Evolutionary conservation across 1,284 basidiomycete genomes (phyloP).

Genomic region (Garcileccinum viscosum): DNA sequence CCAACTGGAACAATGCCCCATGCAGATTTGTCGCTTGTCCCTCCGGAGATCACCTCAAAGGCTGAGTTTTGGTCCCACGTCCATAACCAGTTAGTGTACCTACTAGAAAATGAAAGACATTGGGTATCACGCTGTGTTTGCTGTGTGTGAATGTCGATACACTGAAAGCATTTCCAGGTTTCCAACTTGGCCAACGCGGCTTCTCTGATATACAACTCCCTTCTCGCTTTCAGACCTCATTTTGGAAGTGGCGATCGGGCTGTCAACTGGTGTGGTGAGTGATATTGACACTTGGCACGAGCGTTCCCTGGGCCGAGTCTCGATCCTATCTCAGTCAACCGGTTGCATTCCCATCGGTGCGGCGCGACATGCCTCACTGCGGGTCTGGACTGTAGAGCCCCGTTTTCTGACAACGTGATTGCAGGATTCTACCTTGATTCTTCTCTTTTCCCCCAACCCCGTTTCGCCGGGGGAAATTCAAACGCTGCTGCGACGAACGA

Average conservation of each 20-base stretch:
- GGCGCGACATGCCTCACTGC: background rate
- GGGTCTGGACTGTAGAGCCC: background rate
- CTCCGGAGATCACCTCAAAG: constrained; percentile 70
- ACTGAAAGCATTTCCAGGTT: constrained; percentile 52
- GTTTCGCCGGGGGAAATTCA: constrained; percentile 26
- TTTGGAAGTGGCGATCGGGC: constrained; percentile 71
- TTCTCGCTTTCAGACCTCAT: constrained; percentile 66
- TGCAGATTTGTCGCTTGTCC: constrained; percentile 80
- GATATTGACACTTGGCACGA: constrained; percentile 30
- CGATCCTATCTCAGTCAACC: background rate
- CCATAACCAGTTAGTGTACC: constrained; percentile 60
- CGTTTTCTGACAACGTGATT: constrained; percentile 19
- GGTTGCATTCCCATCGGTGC: constrained; percentile 2
- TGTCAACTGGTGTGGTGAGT: constrained; percentile 88
- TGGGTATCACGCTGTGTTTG: constrained; percentile 62
- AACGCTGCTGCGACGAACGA: constrained; percentile 16
- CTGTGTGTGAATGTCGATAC: constrained; percentile 5
- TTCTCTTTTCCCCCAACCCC: constrained; percentile 62
- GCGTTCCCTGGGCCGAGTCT: background rate
- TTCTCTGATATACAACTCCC: constrained; percentile 78
- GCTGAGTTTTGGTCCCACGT: constrained; percentile 81
- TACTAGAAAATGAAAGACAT: constrained; percentile 72
- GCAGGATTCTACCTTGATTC: constrained; percentile 85
- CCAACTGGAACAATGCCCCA: constrained; percentile 68
- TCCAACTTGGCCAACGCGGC: constrained; percentile 87